A percentile compares a stretch with the other conserved stretches of the same genome.
phyloP scores from a whole-genome alignment of 1,139 yeast species.

The Pichia inconspicua region DNA sequence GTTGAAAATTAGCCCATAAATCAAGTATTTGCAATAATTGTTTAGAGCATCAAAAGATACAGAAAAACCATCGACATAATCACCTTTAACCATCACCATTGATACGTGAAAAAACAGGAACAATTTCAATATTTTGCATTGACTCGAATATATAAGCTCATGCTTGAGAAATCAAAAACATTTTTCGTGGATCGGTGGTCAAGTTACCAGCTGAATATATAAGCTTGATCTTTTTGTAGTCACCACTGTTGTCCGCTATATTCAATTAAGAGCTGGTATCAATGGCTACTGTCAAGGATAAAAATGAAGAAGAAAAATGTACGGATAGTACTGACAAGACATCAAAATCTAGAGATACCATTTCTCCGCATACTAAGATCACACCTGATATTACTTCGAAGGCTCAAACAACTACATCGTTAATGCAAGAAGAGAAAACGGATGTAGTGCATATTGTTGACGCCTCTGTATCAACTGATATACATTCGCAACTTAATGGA shows the following conservation, averaged over 20 bases:
- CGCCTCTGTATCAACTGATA: constrained; percentile 75
- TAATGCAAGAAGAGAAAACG: constrained; percentile 23
- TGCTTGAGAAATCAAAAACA: no score
- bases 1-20: constrained; percentile 7
- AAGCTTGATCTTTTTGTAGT: no score
- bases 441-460: constrained; percentile 50
- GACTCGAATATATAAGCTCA: no score
- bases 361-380: not conserved
- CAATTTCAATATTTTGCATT: no score
- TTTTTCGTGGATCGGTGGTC: no score
- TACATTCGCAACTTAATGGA: constrained; percentile 39
- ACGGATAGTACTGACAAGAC: not conserved
- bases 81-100: constrained; percentile 3
- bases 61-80: not conserved
- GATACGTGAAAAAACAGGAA: no score
- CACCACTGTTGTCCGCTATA: no score
- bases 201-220: no score
- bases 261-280: no score
- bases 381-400: not conserved
- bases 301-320: not conserved
- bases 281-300: not conserved
- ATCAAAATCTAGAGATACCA: not conserved
- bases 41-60: not conserved
- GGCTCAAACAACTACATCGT: not conserved
- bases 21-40: not conserved